Evolutionary conservation across 345 rosid genomes (phyloP).

Genomic region (Lumnitzera racemosa): DNA sequence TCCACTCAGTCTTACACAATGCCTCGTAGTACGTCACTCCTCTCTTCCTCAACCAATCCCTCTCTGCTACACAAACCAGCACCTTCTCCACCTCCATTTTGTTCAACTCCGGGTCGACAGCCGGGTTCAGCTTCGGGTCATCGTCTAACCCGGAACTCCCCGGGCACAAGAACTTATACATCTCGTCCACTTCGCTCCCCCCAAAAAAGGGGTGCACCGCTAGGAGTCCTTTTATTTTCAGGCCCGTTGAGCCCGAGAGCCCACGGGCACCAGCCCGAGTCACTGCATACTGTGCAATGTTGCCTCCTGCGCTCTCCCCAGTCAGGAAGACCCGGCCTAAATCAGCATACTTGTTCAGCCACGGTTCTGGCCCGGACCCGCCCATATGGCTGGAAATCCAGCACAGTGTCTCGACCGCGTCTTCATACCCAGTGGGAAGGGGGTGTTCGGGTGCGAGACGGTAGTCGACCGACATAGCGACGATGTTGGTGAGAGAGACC

Average conservation of each 20-base stretch:
- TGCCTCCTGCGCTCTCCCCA: slow-evolving; percentile 72
- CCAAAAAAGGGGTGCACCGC: slow-evolving; percentile 44
- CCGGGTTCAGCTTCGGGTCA: slow-evolving; percentile 31
- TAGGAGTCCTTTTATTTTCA: slow-evolving; percentile 22
- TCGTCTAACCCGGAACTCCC: slow-evolving; percentile 16
- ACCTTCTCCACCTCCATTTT: slow-evolving; percentile 18
- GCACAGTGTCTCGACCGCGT: slow-evolving; percentile 40
- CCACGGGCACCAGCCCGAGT: slow-evolving; percentile 13
- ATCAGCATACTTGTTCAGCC: slow-evolving; percentile 42
- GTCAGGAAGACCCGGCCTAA: slow-evolving; percentile 27
- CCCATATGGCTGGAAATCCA: slow-evolving; percentile 40
- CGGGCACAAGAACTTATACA: slow-evolving; percentile 23
- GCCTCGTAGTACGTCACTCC: slow-evolving; percentile 19
- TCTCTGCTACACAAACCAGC: slow-evolving; percentile 16
- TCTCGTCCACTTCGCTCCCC: slow-evolving; percentile 20
- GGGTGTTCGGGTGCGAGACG: slow-evolving; percentile 51
- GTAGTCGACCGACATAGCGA: slow-evolving; percentile 11
- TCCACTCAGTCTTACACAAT: slow-evolving; percentile 24
- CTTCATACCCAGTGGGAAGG: slow-evolving; percentile 44
- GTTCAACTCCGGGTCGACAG: slow-evolving; percentile 17
- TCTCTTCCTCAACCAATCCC: slow-evolving; percentile 11
- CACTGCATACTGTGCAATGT: slow-evolving; percentile 37
- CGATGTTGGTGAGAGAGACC: slow-evolving; percentile 7
- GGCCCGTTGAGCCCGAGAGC: slow-evolving; percentile 7
- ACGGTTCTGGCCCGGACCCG: slow-evolving; percentile 31